phyloP scores from a whole-genome alignment of 2,329 filamentous ascomycete genomes.

The Cephalotrichum gorgonifer region DNA sequence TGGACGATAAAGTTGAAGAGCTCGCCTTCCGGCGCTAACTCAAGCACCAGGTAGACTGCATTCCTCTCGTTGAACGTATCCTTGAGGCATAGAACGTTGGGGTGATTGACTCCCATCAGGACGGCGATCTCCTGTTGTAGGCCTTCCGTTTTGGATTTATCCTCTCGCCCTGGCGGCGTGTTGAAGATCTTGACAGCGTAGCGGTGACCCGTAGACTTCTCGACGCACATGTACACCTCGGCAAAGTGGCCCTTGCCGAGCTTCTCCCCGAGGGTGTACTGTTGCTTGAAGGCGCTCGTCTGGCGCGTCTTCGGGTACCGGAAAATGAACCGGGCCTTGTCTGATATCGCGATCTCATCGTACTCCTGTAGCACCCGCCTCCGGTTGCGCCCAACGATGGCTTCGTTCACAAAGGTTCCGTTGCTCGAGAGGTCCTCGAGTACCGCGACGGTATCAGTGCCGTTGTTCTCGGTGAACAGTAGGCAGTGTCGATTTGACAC shows the following conservation, averaged over 20 bases:
- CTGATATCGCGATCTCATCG: conserved; percentile 81
- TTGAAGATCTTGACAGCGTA: conserved; percentile 95
- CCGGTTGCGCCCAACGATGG: conserved; percentile 83
- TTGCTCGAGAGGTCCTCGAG: conserved; percentile 93
- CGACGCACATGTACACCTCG: conserved; percentile 82
- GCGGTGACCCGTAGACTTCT: conserved; percentile 69
- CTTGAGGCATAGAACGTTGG: conserved; percentile 84
- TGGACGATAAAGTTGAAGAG: conserved; percentile 91
- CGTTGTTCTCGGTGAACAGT: conserved; percentile 52
- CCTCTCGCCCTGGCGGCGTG: conserved; percentile 70
- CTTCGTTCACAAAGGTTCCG: conserved; percentile 92
- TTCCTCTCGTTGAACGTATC: conserved; percentile 90
- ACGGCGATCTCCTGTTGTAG: conserved; percentile 94
- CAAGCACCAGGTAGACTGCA: conserved; percentile 82
- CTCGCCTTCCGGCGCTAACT: conserved; percentile 86
- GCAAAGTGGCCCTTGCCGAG: conserved; percentile 94
- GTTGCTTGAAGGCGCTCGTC: conserved; percentile 70
- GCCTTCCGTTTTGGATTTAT: conserved; percentile 73
- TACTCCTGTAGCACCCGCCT: conserved; percentile 77
- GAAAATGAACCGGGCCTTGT: conserved; percentile 83
- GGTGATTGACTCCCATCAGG: conserved; percentile 93
- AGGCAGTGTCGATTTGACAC: conserved; percentile 81
- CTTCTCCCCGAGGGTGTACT: conserved; percentile 76
- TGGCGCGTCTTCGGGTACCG: conserved; percentile 69
- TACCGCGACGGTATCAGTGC: conserved; percentile 54